Percentiles rank a stretch among this genome's conserved stretches.
These are phyloP conservation scores for Candida sithepensis DNA, from an alignment of 805 yeast species.

Conservation along the genomic window DNA sequence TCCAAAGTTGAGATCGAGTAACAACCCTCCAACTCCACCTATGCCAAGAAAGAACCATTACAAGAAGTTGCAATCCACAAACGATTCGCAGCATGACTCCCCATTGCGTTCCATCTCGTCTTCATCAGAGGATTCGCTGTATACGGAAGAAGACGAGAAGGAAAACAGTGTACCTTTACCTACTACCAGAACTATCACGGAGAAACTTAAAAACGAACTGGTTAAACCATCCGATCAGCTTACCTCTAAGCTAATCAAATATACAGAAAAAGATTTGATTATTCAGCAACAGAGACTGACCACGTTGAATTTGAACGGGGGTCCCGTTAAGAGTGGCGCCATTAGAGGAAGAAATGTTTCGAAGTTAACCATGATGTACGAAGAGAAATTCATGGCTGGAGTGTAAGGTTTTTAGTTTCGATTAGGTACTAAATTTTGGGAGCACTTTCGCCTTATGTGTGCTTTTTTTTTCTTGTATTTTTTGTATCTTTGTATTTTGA, in stretches of 20 bases:
- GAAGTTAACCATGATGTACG: conserved; percentile 46
- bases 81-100: conserved; percentile 1
- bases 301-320: conserved; percentile 3
- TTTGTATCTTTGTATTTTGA: not conserved
- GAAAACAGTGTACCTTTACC: conserved; percentile 7
- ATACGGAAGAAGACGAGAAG: conserved; percentile 8
- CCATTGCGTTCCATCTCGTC: conserved; percentile 6
- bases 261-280: conserved; percentile 30
- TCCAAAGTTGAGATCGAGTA: conserved; percentile 10
- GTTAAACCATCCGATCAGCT: conserved; percentile 25
- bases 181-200: conserved; percentile 2
- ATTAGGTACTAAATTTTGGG: no score
- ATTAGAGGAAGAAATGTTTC: conserved; percentile 52
- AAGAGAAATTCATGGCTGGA: conserved; percentile 35
- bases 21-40: conserved; percentile 26
- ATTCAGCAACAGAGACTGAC: conserved; percentile 18
- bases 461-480: not conserved
- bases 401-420: not conserved
- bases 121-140: not conserved
- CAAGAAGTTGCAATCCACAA: not conserved
- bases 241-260: conserved; percentile 25
- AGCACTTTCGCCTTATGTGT: no score
- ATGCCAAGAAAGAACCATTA: conserved; percentile 12
- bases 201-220: conserved; percentile 14
- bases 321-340: conserved; percentile 18